Base-by-base conservation (phyloP, 345 rosid genomes). In the Eucalyptus marginata region DNA sequence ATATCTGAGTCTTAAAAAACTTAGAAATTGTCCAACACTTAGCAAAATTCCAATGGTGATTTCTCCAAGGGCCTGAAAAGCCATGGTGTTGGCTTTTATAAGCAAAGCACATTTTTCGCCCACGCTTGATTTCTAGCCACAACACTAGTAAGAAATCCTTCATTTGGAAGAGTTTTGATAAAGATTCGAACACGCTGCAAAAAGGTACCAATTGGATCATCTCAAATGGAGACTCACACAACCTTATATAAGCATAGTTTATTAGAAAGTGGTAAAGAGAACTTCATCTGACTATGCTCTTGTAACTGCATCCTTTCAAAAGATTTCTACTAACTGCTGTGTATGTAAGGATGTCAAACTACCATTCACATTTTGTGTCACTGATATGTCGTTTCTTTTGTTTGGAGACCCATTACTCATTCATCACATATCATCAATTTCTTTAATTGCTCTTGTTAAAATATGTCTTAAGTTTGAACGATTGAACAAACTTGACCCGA, bases 361-460 rank as follows among this genome's bases (percentile, higher is more conserved):
- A 56, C 12, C 0, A 22, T 20, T 2, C 27, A 54, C 11, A 54
- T 54, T 1, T 54, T 22, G 59, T 22, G 10, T 54, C 27, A 20
- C 0, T 8, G 7, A 20, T 22, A 2, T 22, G 27, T 59, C 13
- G 0, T 27, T 59, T 59, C 66, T 12, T 59, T 27, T 59, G 7
- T 58, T 58, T 58, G 15, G 15, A 58, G 4, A 58, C 66, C n/a
- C 66, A 25, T 58, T 59, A 59, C 40, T 59, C 31, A 59, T 27
- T 31, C 7, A 27, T 59, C 66, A 25, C 31, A 59, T 27, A 59
- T 59, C 15, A 59, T 59, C 66, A 36, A 36, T 36, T 36, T 36
- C 4, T 36, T 36, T 36, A 36, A 36, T 36, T 36, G 40, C 40
- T 36, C 40, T 1, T 36, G 40, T 36, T 36, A 36, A 36, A 36